phyloP scores from a whole-genome alignment of 192 early-diverging fungal species.

The Rhizoclosmatium sp. region DNA sequence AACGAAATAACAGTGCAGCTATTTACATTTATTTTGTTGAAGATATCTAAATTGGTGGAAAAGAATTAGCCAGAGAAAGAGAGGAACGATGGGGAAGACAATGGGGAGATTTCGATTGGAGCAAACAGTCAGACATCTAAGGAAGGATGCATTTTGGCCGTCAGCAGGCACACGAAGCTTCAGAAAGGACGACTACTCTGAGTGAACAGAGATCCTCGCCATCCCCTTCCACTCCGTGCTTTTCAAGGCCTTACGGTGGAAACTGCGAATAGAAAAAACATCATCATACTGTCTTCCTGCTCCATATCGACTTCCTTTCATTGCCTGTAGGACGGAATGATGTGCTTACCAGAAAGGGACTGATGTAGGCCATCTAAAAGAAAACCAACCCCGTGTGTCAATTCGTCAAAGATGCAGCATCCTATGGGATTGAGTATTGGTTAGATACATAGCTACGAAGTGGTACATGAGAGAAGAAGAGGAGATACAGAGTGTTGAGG shows the following conservation, averaged over 20 bases:
- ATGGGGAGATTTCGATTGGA: not conserved
- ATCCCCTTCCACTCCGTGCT: not conserved
- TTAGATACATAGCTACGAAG: conserved; percentile 7
- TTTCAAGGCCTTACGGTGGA: conserved; percentile 33
- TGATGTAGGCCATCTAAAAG: not conserved
- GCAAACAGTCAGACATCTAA: conserved; percentile 38
- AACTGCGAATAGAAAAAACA: conserved; percentile 35
- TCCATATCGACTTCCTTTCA: not conserved
- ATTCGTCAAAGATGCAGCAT: not conserved
- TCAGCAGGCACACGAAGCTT: conserved; percentile 21
- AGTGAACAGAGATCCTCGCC: not conserved
- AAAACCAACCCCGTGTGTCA: not conserved
- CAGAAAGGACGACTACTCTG: not conserved
- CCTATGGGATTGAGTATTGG: not conserved
- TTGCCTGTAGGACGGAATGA: not conserved
- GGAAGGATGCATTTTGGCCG: conserved; percentile 39
- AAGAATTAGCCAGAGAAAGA: not conserved
- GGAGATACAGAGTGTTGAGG: not conserved
- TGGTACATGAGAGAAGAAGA: not conserved
- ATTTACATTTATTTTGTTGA: not conserved
- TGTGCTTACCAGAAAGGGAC: not conserved
- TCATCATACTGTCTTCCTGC: conserved; percentile 22
- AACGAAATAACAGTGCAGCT: not conserved
- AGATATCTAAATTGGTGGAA: too few relatives aligned
- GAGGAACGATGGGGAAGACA: not conserved